Conservation (phyloP, 805 yeast genomes). For the Spencermartinsiella europaea region DNA sequence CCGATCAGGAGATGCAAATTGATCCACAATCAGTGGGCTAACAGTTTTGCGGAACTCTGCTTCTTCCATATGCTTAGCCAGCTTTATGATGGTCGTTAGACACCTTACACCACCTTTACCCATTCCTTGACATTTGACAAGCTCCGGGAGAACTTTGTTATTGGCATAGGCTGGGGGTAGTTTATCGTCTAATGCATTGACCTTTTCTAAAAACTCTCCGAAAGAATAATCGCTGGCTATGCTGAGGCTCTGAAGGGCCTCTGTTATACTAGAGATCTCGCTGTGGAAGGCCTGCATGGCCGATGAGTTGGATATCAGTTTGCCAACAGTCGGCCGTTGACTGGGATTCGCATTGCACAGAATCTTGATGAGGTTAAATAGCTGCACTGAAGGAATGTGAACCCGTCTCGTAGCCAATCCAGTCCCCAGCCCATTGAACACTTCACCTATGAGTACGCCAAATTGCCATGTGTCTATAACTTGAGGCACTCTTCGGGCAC, state of each 20-base stretch:
- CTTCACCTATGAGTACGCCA: constrained; percentile 49
- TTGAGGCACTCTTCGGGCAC: constrained; percentile 26
- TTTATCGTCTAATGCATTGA: constrained; percentile 26
- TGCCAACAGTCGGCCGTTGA: constrained; percentile 16
- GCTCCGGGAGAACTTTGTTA: constrained; percentile 64
- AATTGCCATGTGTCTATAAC: constrained; percentile 58
- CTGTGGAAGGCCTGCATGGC: constrained; percentile 32
- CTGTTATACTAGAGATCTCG: constrained; percentile 47
- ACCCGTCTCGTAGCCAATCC: constrained; percentile 8
- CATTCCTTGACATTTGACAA: constrained; percentile 38
- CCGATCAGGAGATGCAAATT: constrained; percentile 67
- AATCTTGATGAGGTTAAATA: constrained; percentile 14
- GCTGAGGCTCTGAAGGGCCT: constrained; percentile 51
- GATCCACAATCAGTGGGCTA: constrained; percentile 58
- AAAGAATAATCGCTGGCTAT: constrained; percentile 52
- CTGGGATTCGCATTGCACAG: constrained; percentile 11
- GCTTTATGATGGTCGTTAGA: constrained; percentile 28
- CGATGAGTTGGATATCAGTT: constrained; percentile 15
- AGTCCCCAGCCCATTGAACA: constrained; percentile 35
- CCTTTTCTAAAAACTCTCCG: constrained; percentile 38
- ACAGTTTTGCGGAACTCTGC: constrained; percentile 39
- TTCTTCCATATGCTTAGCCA: constrained; percentile 27
- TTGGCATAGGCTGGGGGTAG: constrained; percentile 53
- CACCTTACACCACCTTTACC: constrained; percentile 29
- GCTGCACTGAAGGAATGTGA: constrained; percentile 12